Conservation (phyloP, 768 basidiomycete species). For the Lactifluus hygrophoroides region DNA sequence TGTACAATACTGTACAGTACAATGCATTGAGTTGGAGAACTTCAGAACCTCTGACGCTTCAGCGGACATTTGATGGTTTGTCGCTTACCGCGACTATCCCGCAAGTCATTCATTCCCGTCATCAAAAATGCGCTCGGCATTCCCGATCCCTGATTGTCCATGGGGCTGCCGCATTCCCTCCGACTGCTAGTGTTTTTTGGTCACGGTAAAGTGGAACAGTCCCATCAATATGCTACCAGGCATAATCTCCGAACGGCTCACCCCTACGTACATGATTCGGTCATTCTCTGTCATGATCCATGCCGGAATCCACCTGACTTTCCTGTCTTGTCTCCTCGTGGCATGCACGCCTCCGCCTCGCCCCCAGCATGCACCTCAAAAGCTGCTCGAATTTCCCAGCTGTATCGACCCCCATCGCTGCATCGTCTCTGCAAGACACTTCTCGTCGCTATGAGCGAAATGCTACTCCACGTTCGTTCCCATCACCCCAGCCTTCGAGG, state of each 20-base stretch:
- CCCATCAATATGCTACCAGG: neutral
- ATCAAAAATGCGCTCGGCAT: neutral
- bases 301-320: slow-evolving; percentile 7
- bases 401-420: slow-evolving; percentile 1
- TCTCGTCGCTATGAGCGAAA: slow-evolving; percentile 15
- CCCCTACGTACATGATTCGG: neutral
- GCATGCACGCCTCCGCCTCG: slow-evolving; percentile 14
- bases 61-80: neutral
- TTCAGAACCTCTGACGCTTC: neutral
- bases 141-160: neutral
- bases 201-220: neutral
- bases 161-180: slow-evolving; percentile 4
- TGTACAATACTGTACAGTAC: no score
- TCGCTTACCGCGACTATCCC: neutral
- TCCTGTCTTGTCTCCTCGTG: slow-evolving; percentile 11
- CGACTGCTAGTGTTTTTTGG: neutral
- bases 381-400: slow-evolving; percentile 15
- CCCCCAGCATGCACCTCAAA: slow-evolving; percentile 18
- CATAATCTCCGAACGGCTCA: slow-evolving; percentile 6
- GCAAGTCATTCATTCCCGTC: slow-evolving; percentile 8
- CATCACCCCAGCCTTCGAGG: neutral
- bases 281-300: slow-evolving; percentile 4
- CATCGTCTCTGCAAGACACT: slow-evolving; percentile 10
- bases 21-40: no score
- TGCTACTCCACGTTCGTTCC: neutral